Conservation (phyloP, 345 rosid species). For the Heritiera fomes region DNA sequence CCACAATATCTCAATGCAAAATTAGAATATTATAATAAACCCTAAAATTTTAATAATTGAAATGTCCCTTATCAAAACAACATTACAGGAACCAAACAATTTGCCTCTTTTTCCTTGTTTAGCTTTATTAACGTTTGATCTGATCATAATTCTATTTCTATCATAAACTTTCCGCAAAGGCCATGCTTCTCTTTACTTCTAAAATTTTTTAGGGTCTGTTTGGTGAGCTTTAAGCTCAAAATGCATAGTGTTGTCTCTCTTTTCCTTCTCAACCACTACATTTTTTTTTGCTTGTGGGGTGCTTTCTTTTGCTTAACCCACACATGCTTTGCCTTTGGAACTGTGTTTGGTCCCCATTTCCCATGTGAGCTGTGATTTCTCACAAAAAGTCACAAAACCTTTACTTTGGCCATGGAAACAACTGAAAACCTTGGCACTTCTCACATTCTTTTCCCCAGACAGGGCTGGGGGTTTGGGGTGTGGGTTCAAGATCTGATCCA, state of each 20-base stretch:
- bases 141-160: not conserved
- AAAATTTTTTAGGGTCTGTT: not conserved
- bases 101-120: conserved; percentile 17
- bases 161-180: not conserved
- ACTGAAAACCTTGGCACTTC: conserved; percentile 5
- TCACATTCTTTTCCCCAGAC: not conserved
- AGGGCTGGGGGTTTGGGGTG: not conserved
- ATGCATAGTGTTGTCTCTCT: not conserved
- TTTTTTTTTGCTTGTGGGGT: not conserved
- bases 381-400: not conserved
- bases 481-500: conserved; percentile 10
- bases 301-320: conserved; percentile 15
- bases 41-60: too few relatives aligned
- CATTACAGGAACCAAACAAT: conserved; percentile 16
- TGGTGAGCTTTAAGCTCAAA: not conserved
- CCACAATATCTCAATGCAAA: too few relatives aligned
- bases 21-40: too few relatives aligned
- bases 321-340: conserved; percentile 31
- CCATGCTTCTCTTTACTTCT: not conserved
- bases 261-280: too few relatives aligned
- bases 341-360: conserved; percentile 25
- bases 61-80: too few relatives aligned
- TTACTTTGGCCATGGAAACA: conserved; percentile 3
- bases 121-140: not conserved
- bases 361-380: conserved; percentile 23